A percentile compares a stretch with the other conserved stretches of the same genome.
These are phyloP conservation scores for Homolaphlyctis polyrhiza DNA, from an alignment of 371 early-diverging fungal genomes.

Conservation along the genomic window DNA sequence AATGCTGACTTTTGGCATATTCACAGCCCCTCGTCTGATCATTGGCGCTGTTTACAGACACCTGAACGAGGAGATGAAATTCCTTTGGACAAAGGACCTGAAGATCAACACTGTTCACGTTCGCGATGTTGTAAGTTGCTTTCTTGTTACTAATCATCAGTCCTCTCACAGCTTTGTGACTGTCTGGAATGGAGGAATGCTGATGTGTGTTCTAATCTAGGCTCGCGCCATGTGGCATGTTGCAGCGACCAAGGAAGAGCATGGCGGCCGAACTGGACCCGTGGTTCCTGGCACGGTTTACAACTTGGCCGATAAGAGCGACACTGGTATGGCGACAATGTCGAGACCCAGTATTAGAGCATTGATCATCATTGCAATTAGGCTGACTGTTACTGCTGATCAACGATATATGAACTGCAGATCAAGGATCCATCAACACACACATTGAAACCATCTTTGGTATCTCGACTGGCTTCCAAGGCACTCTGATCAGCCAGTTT, in stretches of 20 bases:
- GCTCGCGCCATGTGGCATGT: slow-evolving; percentile 70
- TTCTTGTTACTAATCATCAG: no score
- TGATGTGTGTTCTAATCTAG: no score
- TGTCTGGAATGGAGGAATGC: no score
- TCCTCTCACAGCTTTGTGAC: no score
- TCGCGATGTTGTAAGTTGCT: slow-evolving; percentile 58
- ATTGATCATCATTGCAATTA: neutral
- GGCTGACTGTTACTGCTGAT: neutral
- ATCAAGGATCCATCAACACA: slow-evolving; percentile 73
- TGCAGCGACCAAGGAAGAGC: slow-evolving; percentile 31
- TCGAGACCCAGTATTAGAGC: neutral
- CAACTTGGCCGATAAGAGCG: slow-evolving; percentile 74
- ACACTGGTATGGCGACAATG: slow-evolving; percentile 48
- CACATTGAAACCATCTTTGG: slow-evolving; percentile 68
- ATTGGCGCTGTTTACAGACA: slow-evolving; percentile 85
- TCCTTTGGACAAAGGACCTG: slow-evolving; percentile 85
- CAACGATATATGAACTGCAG: slow-evolving; percentile 26
- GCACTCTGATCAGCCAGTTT: slow-evolving; percentile 68
- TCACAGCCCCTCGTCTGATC: slow-evolving; percentile 79
- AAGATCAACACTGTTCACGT: slow-evolving; percentile 92
- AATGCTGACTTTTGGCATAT: neutral
- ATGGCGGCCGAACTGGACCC: slow-evolving; percentile 41
- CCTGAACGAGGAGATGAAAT: slow-evolving; percentile 78
- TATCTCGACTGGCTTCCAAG: slow-evolving; percentile 80
- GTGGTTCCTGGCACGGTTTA: slow-evolving; percentile 58